phyloP scores from a whole-genome alignment of 441 rosid species.

The Codiaeum variegatum region DNA sequence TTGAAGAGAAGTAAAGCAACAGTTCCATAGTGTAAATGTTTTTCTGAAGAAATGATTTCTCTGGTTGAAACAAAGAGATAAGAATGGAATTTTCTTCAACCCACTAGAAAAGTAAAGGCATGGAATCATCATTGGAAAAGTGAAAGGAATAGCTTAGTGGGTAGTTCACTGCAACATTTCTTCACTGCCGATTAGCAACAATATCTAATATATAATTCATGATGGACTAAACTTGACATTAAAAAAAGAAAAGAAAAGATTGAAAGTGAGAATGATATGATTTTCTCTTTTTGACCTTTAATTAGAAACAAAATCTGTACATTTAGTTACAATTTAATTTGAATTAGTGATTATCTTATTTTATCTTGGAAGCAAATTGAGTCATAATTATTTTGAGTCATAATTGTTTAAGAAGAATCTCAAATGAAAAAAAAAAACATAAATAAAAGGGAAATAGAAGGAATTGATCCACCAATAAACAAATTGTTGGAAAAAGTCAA shows the following conservation, averaged over 20 bases:
- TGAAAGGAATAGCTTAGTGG: background rate
- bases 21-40: background rate
- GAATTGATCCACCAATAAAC: too few species aligned
- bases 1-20: background rate
- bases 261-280: background rate
- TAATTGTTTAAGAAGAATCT: too few species aligned
- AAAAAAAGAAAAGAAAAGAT: too few species aligned
- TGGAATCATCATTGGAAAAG: slow-evolving; percentile 6
- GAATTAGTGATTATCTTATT: too few species aligned
- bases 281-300: background rate
- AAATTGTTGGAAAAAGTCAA: too few species aligned
- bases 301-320: background rate
- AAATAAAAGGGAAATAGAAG: too few species aligned
- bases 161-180: background rate
- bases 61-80: background rate
- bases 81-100: slow-evolving; percentile 13
- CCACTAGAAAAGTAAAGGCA: background rate
- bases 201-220: background rate
- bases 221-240: too few species aligned
- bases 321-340: background rate
- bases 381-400: too few species aligned
- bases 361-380: too few species aligned
- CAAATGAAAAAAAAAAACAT: too few species aligned
- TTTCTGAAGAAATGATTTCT: slow-evolving; percentile 9
- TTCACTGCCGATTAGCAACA: background rate